These are phyloP conservation scores for Fusarium penzigii DNA, from an alignment of 2,329 filamentous ascomycete species.

Conservation along the genomic window DNA sequence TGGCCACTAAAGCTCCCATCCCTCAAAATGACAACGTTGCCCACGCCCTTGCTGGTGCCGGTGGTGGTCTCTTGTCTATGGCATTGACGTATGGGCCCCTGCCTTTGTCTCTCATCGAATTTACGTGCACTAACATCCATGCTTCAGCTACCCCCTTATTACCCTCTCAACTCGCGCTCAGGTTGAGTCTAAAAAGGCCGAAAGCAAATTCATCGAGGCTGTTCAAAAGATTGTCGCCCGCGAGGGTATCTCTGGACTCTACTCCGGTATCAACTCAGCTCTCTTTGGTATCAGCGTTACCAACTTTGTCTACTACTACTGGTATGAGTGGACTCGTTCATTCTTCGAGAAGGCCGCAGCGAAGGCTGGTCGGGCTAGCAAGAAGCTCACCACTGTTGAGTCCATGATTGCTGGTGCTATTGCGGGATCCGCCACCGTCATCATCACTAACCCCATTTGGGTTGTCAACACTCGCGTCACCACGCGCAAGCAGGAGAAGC, in stretches of 20 bases:
- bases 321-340: slow-evolving; percentile 95
- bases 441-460: slow-evolving; percentile 99
- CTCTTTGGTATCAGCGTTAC: slow-evolving; percentile 97
- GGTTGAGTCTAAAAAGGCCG: slow-evolving; percentile 92
- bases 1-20: slow-evolving; percentile 57
- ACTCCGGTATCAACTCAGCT: slow-evolving; percentile 89
- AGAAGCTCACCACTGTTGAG: slow-evolving; percentile 87
- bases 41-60: slow-evolving; percentile 88
- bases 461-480: slow-evolving; percentile 99
- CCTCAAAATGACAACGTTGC: slow-evolving; percentile 96
- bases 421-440: slow-evolving; percentile 89
- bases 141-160: slow-evolving; percentile 83
- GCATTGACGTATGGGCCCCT: slow-evolving; percentile 72
- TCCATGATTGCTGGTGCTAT: slow-evolving; percentile 94
- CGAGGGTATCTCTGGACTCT: slow-evolving; percentile 86
- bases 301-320: slow-evolving; percentile 99
- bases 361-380: slow-evolving; percentile 70
- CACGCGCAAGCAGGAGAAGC: slow-evolving; percentile 67
- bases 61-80: slow-evolving; percentile 94
- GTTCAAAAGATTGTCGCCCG: slow-evolving; percentile 85
- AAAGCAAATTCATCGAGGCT: slow-evolving; percentile 81
- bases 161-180: slow-evolving; percentile 96
- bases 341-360: slow-evolving; percentile 80
- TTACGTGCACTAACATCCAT: slow-evolving; percentile 12
- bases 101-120: background rate